phyloP scores from a whole-genome alignment of 2,329 filamentous ascomycete genomes.

The Clarireedia monteithiana region DNA sequence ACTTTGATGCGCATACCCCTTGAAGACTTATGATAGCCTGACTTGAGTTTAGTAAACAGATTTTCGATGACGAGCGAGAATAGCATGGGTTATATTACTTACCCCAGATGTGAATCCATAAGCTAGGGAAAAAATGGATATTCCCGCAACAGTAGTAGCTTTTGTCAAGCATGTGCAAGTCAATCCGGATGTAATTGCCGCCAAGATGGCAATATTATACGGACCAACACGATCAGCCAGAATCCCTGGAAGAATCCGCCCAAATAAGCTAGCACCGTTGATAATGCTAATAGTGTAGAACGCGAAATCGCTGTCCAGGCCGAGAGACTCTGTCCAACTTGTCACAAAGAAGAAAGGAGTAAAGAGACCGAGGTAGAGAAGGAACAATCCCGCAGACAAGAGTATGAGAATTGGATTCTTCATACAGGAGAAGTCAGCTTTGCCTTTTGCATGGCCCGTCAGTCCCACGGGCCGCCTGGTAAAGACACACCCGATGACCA shows the following conservation, averaged over 20 bases:
- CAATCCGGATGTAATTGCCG: background rate
- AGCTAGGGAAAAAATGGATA: background rate
- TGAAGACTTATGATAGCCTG: slow-evolving; percentile 20
- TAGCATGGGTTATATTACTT: background rate
- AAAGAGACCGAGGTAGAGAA: slow-evolving; percentile 36
- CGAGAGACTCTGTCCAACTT: slow-evolving; percentile 35
- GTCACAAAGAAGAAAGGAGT: slow-evolving; percentile 39
- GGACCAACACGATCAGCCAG: slow-evolving; percentile 4
- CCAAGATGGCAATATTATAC: slow-evolving; percentile 10
- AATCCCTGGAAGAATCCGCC: background rate
- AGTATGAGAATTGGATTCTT: slow-evolving; percentile 15
- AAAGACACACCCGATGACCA: slow-evolving; percentile 10
- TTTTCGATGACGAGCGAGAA: background rate
- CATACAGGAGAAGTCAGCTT: slow-evolving; percentile 11
- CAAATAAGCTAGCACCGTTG: slow-evolving; percentile 21
- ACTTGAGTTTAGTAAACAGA: background rate
- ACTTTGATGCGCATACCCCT: slow-evolving; percentile 16
- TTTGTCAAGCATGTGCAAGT: slow-evolving; percentile 1
- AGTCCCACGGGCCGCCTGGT: slow-evolving; percentile 1
- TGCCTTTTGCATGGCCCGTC: slow-evolving; percentile 3
- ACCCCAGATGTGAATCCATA: slow-evolving; percentile 17
- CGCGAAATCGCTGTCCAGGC: slow-evolving; percentile 38
- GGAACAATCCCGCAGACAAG: slow-evolving; percentile 18
- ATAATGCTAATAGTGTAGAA: slow-evolving; percentile 44
- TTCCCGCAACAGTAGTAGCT: slow-evolving; percentile 1